Base-by-base conservation (phyloP, 1,139 yeast species). In the Sugiyamaella paludigena region DNA sequence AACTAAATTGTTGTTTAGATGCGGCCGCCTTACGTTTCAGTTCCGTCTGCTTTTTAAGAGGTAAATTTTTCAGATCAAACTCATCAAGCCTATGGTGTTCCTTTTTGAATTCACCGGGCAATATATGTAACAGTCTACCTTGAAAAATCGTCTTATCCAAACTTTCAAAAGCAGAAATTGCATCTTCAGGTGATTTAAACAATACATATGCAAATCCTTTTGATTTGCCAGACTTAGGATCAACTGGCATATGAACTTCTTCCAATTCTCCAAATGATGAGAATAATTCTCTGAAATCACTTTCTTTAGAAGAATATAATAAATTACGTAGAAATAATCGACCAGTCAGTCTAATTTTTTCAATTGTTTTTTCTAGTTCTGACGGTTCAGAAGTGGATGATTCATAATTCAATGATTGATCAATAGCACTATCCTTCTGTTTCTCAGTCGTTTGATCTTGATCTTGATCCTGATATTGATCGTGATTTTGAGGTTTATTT, bases 191-290 rank as follows among this genome's bases (percentile, higher is more conserved):
- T 53, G 79, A 73, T 26, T 67, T 70, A 65, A 86, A 92, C 64
- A 84, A 83, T 9, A 89, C 76, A 61, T 91, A 91, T 0, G 95
- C 96, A 67, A 88, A 88, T 0, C 99, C 99, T 67, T 92, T 92
- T 1, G 96, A 84, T 60, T 83, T 80, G 8, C 95, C 95, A 0
- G 94, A 87, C 68, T 94, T 79, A 2, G 95, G 84, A 63, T 92
- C 98, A 35, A 89, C 70, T 1, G 98, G 97, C 58, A 92, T 73
- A 66, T 92, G 98, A 1, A 89, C 96, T 53, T 73, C 75, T 43
- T 69, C 71, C 10, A 71, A 44, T 2, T 49, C 55, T 2, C 77
- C 77, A 57, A 68, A 85, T 7, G 65, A 58, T 4, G 71, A 58
- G 62, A 86, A 84, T 26, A 89, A 71, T 1, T 74, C 69, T 37